These are phyloP conservation scores for Apiosordaria backusii DNA, from an alignment of 495 filamentous ascomycete species.

Conservation along the genomic window DNA sequence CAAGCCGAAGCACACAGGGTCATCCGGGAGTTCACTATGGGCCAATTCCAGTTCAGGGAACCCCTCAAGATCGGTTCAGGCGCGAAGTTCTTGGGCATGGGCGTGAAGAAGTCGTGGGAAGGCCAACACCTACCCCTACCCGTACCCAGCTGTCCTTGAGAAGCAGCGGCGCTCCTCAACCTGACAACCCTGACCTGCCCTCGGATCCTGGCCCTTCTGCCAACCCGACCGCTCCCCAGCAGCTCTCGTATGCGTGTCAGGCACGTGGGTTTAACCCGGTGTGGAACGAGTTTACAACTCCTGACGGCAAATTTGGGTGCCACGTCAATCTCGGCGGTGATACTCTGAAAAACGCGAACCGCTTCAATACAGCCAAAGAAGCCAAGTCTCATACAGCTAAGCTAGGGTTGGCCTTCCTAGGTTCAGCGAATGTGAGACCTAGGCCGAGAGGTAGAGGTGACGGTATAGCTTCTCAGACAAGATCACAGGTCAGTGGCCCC, in stretches of 20 bases:
- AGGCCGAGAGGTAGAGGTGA: too few species aligned
- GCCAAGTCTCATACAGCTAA: background rate
- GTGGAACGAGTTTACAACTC: background rate
- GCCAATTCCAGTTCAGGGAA: background rate
- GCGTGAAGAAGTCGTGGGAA: background rate
- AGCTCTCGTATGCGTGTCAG: slow-evolving; percentile 29
- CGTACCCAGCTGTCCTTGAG: background rate
- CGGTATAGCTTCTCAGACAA: too few species aligned
- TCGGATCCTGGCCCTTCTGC: background rate
- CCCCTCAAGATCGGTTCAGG: slow-evolving; percentile 18
- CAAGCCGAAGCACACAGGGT: background rate
- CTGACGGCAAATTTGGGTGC: slow-evolving; percentile 7
- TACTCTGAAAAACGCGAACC: background rate
- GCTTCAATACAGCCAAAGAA: background rate
- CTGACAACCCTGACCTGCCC: background rate
- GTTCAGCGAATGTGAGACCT: too few species aligned
- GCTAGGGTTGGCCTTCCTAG: background rate
- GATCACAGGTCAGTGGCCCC: background rate
- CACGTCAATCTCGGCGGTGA: slow-evolving; percentile 7
- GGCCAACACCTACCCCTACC: background rate
- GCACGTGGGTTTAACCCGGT: slow-evolving; percentile 32
- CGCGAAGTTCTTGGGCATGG: slow-evolving; percentile 1
- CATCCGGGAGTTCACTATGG: background rate
- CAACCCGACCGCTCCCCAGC: background rate
- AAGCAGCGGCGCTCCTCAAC: background rate